A percentile compares a stretch with the other conserved stretches of the same genome.
Evolutionary conservation across 306 rosid species (phyloP).

Genomic region (Rosa chinensis): DNA sequence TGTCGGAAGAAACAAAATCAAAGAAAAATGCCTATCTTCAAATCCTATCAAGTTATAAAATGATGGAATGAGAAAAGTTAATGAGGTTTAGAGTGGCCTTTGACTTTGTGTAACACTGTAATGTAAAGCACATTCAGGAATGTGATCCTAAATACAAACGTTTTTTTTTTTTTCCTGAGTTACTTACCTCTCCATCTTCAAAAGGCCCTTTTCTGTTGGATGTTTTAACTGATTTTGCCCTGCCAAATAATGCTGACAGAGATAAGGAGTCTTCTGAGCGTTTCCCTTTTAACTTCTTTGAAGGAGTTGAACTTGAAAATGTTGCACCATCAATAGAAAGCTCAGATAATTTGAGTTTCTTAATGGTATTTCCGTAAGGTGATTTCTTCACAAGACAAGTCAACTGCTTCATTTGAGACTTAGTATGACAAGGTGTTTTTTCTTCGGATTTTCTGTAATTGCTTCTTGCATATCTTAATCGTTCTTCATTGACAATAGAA

Average conservation of each 20-base stretch:
- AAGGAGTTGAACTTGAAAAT: background rate
- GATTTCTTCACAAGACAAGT: background rate
- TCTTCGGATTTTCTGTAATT: constrained; percentile 1
- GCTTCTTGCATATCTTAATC: background rate
- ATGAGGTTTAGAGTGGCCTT: background rate
- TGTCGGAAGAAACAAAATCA: constrained; percentile 4
- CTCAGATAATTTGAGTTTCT: background rate
- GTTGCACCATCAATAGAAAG: background rate
- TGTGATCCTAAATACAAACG: background rate
- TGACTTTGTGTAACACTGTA: background rate
- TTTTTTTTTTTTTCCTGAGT: background rate
- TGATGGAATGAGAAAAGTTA: background rate
- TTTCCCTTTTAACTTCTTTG: constrained; percentile 2
- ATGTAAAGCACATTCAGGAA: background rate
- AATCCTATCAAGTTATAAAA: background rate
- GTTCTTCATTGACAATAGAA: background rate
- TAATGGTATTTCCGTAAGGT: background rate
- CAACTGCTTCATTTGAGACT: background rate
- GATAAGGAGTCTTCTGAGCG: constrained; percentile 5
- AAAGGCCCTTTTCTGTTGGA: background rate
- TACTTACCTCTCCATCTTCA: constrained; percentile 8
- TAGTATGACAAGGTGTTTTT: background rate
- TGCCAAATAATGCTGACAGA: background rate
- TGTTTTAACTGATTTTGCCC: background rate
- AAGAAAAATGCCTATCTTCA: background rate